Evolutionary conservation across 257 asterid species (phyloP).

Genomic region (Fraxinus excelsior): DNA sequence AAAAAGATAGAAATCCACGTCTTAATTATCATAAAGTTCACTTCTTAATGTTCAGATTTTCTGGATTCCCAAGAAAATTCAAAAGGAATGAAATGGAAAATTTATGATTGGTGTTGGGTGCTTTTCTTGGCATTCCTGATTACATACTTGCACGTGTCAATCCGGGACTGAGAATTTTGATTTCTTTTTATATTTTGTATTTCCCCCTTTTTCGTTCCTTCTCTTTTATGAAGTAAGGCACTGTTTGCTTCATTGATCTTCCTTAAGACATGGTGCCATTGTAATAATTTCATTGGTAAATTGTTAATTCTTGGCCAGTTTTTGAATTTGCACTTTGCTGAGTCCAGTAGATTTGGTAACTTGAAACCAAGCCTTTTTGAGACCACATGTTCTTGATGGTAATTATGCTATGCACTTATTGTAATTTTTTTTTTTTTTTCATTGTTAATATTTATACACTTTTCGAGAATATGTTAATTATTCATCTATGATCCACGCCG

Average conservation of each 20-base stretch:
- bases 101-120: neutral
- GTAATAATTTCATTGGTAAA: neutral
- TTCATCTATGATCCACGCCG: conserved; percentile 1
- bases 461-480: neutral
- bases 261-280: neutral
- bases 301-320: neutral
- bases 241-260: neutral
- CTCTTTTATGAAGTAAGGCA: too few relatives aligned
- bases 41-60: neutral
- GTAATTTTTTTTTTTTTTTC: neutral
- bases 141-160: neutral
- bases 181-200: neutral
- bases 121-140: neutral
- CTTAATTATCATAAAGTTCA: neutral
- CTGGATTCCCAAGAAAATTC: neutral
- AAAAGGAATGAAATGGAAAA: too few relatives aligned
- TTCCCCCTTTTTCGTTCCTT: too few relatives aligned
- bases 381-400: too few relatives aligned
- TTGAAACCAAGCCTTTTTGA: too few relatives aligned
- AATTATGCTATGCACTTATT: neutral
- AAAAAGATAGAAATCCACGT: too few relatives aligned
- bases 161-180: conserved; percentile 6
- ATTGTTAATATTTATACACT: neutral
- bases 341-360: neutral
- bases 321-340: neutral